Base-by-base conservation (phyloP, 495 filamentous ascomycete species). In the Stereocaulon alpinum region DNA sequence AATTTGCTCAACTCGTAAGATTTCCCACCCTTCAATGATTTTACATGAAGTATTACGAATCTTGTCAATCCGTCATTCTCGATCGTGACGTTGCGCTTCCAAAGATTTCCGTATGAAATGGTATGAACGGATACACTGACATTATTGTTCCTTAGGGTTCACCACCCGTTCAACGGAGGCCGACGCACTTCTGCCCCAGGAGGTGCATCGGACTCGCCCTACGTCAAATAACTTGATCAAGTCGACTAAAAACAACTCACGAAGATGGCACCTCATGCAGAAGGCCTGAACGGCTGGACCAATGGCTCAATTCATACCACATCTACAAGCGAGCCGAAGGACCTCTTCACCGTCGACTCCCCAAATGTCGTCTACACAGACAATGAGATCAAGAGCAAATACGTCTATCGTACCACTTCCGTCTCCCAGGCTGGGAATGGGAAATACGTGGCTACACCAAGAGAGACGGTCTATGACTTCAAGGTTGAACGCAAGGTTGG, bases 101-200 rank as follows among this genome's bases (percentile, higher is more conserved):
- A 17, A 18, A 20, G 18, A 44, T 12, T 18, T 52, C 17, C n/a
- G 9, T 15, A 30, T 34, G n/a, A n/a, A 17, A 34, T 3, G 32
- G 5, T 11, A 24, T 50, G 11, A 22, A 53, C 11, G 3, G 0
- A 24, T 15, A 45, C 45, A 34, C 60, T 56, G 32, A 53, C 63
- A 45, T 22, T 18, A 29, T 4, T n/a, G 0, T 11, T 14, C 17
- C 20, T 18, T 68, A 93, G 92, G 68, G 82, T 86, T 76, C 92
- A 97, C 79, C 88, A 97, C 84, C 90, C 91, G 77, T 95, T 87
- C 86, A 92, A 94, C 83, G 85, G 85, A 85, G 88, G 87, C 85
- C 89, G 89, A 80, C 92, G 91, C 82, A 86, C 89, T 82, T 86
- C 89, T 74, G 82, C 86, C 71, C 82, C 87, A 72, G 91, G 88